Conservation (phyloP, 2,329 filamentous ascomycete genomes). For the Passalora sequoiae region DNA sequence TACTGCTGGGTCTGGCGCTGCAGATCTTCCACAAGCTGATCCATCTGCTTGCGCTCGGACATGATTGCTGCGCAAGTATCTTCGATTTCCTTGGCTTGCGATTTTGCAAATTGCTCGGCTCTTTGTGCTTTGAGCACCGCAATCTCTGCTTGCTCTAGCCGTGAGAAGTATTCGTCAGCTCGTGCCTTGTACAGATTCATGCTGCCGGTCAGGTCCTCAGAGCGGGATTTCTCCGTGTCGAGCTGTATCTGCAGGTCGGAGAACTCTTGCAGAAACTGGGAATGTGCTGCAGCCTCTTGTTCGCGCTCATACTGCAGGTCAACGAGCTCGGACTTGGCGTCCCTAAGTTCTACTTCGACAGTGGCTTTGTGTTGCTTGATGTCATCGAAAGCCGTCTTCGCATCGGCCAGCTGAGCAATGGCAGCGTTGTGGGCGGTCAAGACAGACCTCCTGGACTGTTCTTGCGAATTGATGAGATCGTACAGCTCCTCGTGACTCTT, state of each 20-base stretch:
- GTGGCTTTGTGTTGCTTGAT: slow-evolving; percentile 74
- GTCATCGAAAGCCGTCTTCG: slow-evolving; percentile 81
- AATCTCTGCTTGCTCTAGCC: slow-evolving; percentile 94
- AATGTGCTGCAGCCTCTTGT: slow-evolving; percentile 81
- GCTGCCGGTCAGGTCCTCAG: slow-evolving; percentile 77
- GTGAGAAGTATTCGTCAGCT: slow-evolving; percentile 93
- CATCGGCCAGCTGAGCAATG: slow-evolving; percentile 76
- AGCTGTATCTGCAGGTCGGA: slow-evolving; percentile 89
- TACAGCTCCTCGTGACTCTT: slow-evolving; percentile 92
- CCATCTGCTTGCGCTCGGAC: slow-evolving; percentile 87
- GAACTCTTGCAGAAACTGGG: slow-evolving; percentile 84
- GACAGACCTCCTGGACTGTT: slow-evolving; percentile 76
- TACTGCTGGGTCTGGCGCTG: slow-evolving; percentile 84
- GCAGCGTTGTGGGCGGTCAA: slow-evolving; percentile 81
- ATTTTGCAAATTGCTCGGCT: slow-evolving; percentile 89
- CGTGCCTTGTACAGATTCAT: slow-evolving; percentile 85
- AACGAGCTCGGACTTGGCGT: slow-evolving; percentile 74
- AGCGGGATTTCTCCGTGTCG: slow-evolving; percentile 79
- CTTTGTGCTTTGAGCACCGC: slow-evolving; percentile 85
- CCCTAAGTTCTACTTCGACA: slow-evolving; percentile 80
- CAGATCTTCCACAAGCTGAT: slow-evolving; percentile 78
- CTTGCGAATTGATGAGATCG: slow-evolving; percentile 86
- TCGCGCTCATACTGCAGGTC: slow-evolving; percentile 75
- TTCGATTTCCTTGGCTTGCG: slow-evolving; percentile 83
- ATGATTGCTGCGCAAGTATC: slow-evolving; percentile 86